phyloP scores from a whole-genome alignment of 1,284 basidiomycete genomes.

The Spongiforma sp. region DNA sequence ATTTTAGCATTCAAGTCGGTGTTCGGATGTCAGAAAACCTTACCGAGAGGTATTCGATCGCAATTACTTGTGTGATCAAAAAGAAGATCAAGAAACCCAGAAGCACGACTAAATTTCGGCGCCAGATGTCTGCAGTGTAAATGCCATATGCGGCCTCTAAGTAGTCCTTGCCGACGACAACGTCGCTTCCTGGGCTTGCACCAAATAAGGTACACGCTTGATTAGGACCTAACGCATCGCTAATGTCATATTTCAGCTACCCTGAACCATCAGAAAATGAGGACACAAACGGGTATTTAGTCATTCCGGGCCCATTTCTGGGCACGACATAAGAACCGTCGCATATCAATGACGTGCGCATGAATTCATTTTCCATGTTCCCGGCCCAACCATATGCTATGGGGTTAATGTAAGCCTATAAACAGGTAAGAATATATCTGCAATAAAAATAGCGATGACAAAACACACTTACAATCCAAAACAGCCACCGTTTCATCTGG shows the following conservation, averaged over 20 bases:
- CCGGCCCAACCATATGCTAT: conserved; percentile 82
- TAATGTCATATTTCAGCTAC: conserved; percentile 23
- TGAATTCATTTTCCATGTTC: conserved; percentile 86
- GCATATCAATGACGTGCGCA: conserved; percentile 69
- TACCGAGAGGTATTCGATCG: conserved; percentile 69
- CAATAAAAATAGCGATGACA: background rate
- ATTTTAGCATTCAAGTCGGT: too few relatives aligned
- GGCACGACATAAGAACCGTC: conserved; percentile 76
- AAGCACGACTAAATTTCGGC: conserved; percentile 60
- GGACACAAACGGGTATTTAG: conserved; percentile 66
- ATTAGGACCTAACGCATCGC: conserved; percentile 60
- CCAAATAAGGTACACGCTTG: conserved; percentile 75
- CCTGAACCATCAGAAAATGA: conserved; percentile 1
- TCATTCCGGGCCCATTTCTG: conserved; percentile 65
- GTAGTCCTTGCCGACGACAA: conserved; percentile 62
- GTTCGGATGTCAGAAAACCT: conserved; percentile 26
- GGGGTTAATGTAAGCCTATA: conserved; percentile 76
- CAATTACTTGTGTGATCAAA: conserved; percentile 63
- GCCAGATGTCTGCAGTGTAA: conserved; percentile 60
- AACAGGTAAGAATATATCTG: conserved; percentile 12
- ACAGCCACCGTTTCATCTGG: conserved; percentile 88
- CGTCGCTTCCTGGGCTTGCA: conserved; percentile 50
- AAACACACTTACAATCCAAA: conserved; percentile 68
- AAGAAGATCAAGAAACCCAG: conserved; percentile 72
- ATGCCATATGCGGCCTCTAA: conserved; percentile 61